phyloP scores from a whole-genome alignment of 305 asterid genomes.

The Salvia sclarea region DNA sequence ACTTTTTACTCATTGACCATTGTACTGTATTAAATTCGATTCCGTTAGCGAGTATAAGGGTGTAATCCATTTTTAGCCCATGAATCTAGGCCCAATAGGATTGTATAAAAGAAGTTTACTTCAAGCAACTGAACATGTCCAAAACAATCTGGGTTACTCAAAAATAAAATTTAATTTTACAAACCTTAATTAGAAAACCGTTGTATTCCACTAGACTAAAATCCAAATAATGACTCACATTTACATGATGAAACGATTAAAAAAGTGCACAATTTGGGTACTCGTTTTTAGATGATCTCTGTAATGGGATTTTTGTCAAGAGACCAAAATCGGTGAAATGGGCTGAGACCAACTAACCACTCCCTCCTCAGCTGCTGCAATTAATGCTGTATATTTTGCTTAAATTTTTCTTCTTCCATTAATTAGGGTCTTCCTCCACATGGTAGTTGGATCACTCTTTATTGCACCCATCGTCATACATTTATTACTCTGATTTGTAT shows the following conservation, averaged over 20 bases:
- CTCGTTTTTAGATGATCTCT: background rate
- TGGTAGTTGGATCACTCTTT: slow-evolving; percentile 42
- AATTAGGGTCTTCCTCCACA: slow-evolving; percentile 31
- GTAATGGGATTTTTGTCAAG: background rate
- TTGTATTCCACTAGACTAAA: background rate
- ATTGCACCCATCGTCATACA: slow-evolving; percentile 31
- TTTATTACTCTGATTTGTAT: slow-evolving; percentile 29
- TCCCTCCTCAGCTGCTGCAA: slow-evolving; percentile 30
- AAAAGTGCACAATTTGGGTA: background rate
- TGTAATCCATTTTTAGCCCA: background rate
- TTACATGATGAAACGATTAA: background rate
- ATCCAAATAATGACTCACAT: background rate
- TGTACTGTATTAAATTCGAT: too few relatives aligned
- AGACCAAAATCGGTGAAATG: slow-evolving; percentile 8
- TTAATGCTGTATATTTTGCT: slow-evolving; percentile 33
- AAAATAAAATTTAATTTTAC: background rate
- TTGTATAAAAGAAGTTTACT: background rate
- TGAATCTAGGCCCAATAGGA: background rate
- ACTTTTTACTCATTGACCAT: too few relatives aligned
- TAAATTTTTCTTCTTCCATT: slow-evolving; percentile 20
- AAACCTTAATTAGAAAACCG: background rate
- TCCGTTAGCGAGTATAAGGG: too few relatives aligned
- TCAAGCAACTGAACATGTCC: background rate
- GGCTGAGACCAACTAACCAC: slow-evolving; percentile 31
- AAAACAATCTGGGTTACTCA: background rate